Base-by-base conservation (phyloP, 2,329 filamentous ascomycete species). In the Penicillium oxalicum region DNA sequence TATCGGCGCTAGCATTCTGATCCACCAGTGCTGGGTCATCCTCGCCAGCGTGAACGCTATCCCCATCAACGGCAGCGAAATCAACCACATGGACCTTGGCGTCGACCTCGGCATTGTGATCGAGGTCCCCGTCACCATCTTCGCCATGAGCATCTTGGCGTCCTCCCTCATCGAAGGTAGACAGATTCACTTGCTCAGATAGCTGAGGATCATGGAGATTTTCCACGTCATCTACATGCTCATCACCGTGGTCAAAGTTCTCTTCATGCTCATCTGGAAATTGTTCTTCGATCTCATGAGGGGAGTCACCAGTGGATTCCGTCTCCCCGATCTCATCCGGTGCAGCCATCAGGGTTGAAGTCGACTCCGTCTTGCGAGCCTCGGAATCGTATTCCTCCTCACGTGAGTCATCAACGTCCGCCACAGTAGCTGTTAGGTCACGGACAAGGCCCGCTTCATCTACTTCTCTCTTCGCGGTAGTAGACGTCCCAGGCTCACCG, bases 361-460 rank as follows among this genome's bases (percentile, higher is more conserved):
- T 63, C 9, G 62, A 63, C 41, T 66, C 64, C n/a, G 60, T 64
- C 4, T 45, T 53, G 26, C 58, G 60, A 38, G 54, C 62, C 40
- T 67, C 66, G n/a, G 54, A 56, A 36, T 62, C 54, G 53, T 63
- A 58, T 6, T 52, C 58, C 28, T 45, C 45, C 9, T 51, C 45
- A 27, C 49, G 5, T 24, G 46, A n/a, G 12, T 52, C 47, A 40
- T 45, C 9, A 32, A 38, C 36, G 37, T 54, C 47, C 36, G 48
- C 53, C 29, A 54, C 44, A 27, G 48, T 53, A 32, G 49, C 34
- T 9, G 6, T n/a, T 24, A 34, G 2, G 6, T 9, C 9, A 44
- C 27, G 34, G 8, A 12, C 26, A 27, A 5, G 18, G 47, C 47
- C 6, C 47, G 25, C 44, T n/a, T 53, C 50, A 37, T 52, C 57